Evolutionary conservation across 2,329 filamentous ascomycete species (phyloP), one percentile per base, ranked within the genome.

Genomic region (Clonostachys chloroleuca): DNA sequence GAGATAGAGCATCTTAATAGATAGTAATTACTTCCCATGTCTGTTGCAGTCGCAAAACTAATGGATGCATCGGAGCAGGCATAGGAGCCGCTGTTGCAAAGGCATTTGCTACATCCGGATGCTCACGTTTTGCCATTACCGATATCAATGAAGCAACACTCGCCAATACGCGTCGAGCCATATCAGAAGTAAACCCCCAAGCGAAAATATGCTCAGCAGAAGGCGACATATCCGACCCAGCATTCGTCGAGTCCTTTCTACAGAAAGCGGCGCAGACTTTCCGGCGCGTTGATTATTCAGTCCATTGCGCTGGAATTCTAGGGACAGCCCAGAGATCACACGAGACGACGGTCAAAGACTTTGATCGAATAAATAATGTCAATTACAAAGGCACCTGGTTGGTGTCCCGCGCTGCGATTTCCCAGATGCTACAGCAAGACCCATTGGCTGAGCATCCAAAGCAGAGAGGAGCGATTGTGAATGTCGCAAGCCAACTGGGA

Each of bases 311-410:
- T 0, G 79, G 79, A 0, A 68, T 81, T 5, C 55, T 77, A 5
- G 71, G 73, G 5, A 58, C 62, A 5, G 58, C 64, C 8, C 62
- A 67, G 35, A 63, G 68, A 17, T 72, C 72, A 1, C 54, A 68
- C 33, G 76, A 81, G 43, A 76, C 69, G n/a, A 56, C 67, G 0
- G 58, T 67, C 1, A 65, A 67, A 2, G 65, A 65, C 10, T 83
- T 82, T 42, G 78, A 83, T 47, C 63, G 63, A 8, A 66, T 83
- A 42, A 81, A 73, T 36, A 68, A 63, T 39, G 67, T 82, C 55
- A 83, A 83, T 52, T 81, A 81, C 52, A 69, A 69, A 14, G 77
- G 67, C 2, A 70, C 61, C 5, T 80, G 67, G 75, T 58, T 79
- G 7, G 69, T 61, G 4, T 74, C 73, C 1, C 59, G 72, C 2